Evolutionary conservation across 805 yeast species (phyloP).

Genomic region (Komagataella mondaviorum): DNA sequence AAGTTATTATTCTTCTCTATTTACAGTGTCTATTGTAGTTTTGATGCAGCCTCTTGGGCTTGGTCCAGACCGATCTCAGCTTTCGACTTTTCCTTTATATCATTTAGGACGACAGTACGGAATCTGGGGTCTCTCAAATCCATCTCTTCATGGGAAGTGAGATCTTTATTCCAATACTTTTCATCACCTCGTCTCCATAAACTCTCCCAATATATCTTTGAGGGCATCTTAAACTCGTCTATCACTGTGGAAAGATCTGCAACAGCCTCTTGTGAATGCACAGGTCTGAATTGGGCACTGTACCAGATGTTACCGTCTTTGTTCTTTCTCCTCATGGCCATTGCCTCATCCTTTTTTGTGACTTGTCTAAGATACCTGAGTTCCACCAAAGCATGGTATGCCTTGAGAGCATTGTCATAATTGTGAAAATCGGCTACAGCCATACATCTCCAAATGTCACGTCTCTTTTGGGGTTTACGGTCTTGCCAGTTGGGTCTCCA

Average conservation of each 20-base stretch:
- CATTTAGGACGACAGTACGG: conserved; percentile 52
- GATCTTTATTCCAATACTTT: conserved; percentile 48
- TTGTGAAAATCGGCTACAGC: conserved; percentile 60
- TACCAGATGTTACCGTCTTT: conserved; percentile 76
- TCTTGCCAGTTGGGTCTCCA: conserved; percentile 84
- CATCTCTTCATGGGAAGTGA: conserved; percentile 48
- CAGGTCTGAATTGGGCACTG: conserved; percentile 80
- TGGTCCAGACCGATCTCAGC: conserved; percentile 6
- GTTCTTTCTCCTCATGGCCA: conserved; percentile 56
- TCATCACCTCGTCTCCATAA: conserved; percentile 80
- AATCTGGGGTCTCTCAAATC: conserved; percentile 47
- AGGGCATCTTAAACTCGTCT: conserved; percentile 40
- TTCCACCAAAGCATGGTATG: conserved; percentile 62
- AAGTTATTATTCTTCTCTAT: neutral
- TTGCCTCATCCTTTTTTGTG: conserved; percentile 42
- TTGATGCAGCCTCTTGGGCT: neutral
- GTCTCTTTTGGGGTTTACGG: conserved; percentile 63
- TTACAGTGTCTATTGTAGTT: neutral
- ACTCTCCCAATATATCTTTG: conserved; percentile 69
- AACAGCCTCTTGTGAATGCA: conserved; percentile 82
- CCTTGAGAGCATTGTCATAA: conserved; percentile 53
- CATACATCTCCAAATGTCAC: conserved; percentile 85
- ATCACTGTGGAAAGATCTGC: conserved; percentile 65
- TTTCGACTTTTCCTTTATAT: conserved; percentile 26
- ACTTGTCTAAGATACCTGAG: conserved; percentile 65